These are phyloP conservation scores for Aphanoascus verrucosus DNA, from an alignment of 2,329 filamentous ascomycete genomes.

Conservation along the genomic window DNA sequence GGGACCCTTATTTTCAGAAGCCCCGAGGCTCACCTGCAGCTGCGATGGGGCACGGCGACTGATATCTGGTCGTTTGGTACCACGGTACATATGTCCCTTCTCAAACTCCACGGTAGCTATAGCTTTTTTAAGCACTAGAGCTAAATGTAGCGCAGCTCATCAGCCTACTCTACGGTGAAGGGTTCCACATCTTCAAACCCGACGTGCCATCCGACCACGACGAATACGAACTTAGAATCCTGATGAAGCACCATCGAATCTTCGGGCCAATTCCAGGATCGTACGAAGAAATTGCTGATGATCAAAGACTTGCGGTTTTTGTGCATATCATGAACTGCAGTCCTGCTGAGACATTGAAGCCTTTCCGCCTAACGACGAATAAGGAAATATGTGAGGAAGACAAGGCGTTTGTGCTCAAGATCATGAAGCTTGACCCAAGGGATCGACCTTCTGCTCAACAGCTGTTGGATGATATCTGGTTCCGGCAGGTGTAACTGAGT, in stretches of 20 bases:
- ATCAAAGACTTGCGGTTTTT: constrained; percentile 12
- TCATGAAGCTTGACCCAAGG: constrained; percentile 38
- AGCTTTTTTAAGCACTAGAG: too few species aligned
- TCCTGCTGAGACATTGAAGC: constrained; percentile 20
- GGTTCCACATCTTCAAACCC: constrained; percentile 18
- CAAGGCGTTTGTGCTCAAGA: constrained; percentile 31
- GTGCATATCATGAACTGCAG: constrained; percentile 14
- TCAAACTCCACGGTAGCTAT: too few species aligned
- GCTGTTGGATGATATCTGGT: not conserved
- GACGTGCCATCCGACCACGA: constrained; percentile 15
- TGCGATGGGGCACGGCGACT: constrained; percentile 16
- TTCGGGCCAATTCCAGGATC: constrained; percentile 22
- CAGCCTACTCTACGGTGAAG: constrained; percentile 16
- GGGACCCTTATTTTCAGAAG: constrained; percentile 18
- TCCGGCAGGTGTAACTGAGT: too few species aligned
- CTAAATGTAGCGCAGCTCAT: too few species aligned
- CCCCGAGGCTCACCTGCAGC: constrained; percentile 16
- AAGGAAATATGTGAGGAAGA: constrained; percentile 25
- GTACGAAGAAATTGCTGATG: constrained; percentile 15
- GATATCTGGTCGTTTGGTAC: constrained; percentile 18
- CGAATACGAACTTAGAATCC: constrained; percentile 18
- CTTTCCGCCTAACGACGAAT: constrained; percentile 19
- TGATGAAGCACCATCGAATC: constrained; percentile 16
- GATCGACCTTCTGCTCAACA: constrained; percentile 32
- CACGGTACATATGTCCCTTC: not conserved